phyloP scores from a whole-genome alignment of 768 basidiomycete genomes.

The Russula lepida region DNA sequence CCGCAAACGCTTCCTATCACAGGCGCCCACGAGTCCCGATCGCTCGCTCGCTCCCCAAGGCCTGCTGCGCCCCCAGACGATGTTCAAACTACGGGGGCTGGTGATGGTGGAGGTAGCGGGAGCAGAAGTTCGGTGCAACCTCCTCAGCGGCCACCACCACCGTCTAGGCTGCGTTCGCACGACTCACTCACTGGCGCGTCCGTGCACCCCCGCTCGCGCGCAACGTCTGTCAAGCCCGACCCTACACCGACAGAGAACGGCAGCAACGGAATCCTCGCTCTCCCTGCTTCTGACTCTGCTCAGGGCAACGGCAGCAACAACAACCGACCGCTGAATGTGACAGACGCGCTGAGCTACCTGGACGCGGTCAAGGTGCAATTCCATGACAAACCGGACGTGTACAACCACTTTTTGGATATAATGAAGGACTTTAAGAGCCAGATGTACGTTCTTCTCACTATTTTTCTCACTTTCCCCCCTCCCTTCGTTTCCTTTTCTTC shows the following conservation, averaged over 20 bases:
- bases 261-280: background rate
- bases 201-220: constrained; percentile 10
- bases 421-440: constrained; percentile 99
- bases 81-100: background rate
- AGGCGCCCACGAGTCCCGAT: constrained; percentile 6
- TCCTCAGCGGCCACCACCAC: background rate
- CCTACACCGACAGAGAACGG: background rate
- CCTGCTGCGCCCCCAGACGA: background rate
- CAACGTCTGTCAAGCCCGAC: constrained; percentile 16
- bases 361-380: constrained; percentile 94
- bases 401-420: constrained; percentile 90
- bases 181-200: constrained; percentile 12
- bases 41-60: constrained; percentile 8
- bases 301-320: constrained; percentile 26
- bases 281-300: background rate
- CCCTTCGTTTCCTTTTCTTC: background rate
- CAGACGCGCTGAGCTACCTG: constrained; percentile 87
- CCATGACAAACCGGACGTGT: constrained; percentile 82
- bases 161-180: constrained; percentile 10
- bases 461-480: background rate
- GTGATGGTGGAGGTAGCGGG: background rate
- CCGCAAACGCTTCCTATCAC: constrained; percentile 3
- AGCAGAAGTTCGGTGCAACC: background rate
- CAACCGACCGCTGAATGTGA: constrained; percentile 77
- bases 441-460: constrained; percentile 44